Evolutionary conservation across 805 yeast genomes (phyloP), one percentile per base, ranked within the genome.

Genomic region (Spathaspora arborariae): DNA sequence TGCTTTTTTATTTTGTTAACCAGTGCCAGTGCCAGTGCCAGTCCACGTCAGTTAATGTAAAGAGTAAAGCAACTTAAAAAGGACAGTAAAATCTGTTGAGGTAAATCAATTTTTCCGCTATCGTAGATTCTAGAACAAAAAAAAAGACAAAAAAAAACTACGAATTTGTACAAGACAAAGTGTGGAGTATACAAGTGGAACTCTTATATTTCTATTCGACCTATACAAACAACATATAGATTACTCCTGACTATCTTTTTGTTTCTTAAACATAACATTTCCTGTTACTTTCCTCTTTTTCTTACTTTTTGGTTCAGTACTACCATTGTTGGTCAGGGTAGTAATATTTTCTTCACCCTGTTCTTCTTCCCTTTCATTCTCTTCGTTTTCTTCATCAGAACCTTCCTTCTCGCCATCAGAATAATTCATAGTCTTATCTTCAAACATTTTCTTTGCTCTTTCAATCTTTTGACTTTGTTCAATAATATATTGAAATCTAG

Each of bases 381-480:
- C 51, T 22, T 53, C 56, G 19, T 52, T 54, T 1, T 52, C 56
- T n/a, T 54, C 49, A 37, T 40, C 46, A 19, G 35, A 45, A 26
- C 34, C 48, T 7, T 46, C 50, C 24, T 46, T 47, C 5, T 51
- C 49, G 24, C 46, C 55, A 19, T 56, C 57, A 16, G 45, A 11
- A 21, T 35, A 35, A 22, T 34, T 33, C 18, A 16, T 22, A 6
- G 45, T 45, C 42, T 64, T 62, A 30, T 68, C 69, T 44, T 70
- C 74, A 51, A 66, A 67, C 58, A 67, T 60, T 61, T 68, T 69
- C 63, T 65, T 70, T 9, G 72, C 75, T 46, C 58, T 58, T 42
- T 63, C 71, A 46, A 72, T 71, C 46, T 56, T 60, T 33, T 62
- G 58, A 44, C 65, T 65, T 51, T 63, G 74, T 43, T 70, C 71